phyloP scores from a whole-genome alignment of 306 rosid species.

The Rubus idaeus region DNA sequence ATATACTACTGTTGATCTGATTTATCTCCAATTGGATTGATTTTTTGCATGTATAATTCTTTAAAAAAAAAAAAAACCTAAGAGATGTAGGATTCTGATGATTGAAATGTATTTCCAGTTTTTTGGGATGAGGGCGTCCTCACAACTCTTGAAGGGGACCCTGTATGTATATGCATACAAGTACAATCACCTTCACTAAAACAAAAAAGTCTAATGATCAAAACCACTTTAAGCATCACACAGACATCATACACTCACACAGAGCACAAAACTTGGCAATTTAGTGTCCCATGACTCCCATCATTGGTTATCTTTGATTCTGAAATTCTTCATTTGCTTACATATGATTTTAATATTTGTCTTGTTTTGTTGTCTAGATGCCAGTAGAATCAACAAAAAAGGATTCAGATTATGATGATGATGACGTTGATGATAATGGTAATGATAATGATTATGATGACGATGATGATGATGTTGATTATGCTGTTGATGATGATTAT shows the following conservation, averaged over 20 bases:
- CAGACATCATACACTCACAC: neutral
- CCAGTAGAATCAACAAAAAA: neutral
- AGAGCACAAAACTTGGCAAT: neutral
- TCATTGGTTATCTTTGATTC: neutral
- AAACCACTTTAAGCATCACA: neutral
- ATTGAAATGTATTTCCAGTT: neutral
- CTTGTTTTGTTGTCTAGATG: neutral
- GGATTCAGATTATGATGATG: neutral
- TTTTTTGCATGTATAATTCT: too few species aligned
- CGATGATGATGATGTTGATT: neutral
- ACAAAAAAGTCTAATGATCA: neutral
- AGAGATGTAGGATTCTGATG: neutral
- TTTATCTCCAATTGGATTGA: too few species aligned
- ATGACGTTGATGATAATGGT: neutral
- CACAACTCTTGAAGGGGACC: neutral
- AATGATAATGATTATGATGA: neutral
- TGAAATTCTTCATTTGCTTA: neutral
- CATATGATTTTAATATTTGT: neutral
- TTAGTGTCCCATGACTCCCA: neutral
- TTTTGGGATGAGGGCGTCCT: neutral
- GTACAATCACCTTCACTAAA: neutral
- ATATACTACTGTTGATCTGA: too few species aligned
- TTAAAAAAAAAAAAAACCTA: neutral
- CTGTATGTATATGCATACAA: neutral
- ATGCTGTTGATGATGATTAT: neutral